These are phyloP conservation scores for Yamadazyma epiphylla DNA, from an alignment of 1,139 yeast genomes.

Conservation along the genomic window DNA sequence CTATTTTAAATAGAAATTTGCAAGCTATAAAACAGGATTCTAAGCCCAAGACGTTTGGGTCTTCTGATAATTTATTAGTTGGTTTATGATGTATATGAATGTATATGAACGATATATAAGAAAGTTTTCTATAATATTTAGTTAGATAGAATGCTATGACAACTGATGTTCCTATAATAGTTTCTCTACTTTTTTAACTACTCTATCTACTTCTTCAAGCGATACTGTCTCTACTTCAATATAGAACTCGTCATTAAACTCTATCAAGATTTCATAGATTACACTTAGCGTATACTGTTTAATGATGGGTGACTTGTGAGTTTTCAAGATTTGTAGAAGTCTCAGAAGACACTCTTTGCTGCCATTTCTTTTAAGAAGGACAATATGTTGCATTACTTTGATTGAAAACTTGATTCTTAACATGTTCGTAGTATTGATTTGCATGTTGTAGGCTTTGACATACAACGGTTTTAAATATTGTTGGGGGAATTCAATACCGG, in stretches of 20 bases:
- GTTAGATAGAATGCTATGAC: no score
- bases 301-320: conserved; percentile 26
- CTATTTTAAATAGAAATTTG: conserved; percentile 11
- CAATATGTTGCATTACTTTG: conserved; percentile 33
- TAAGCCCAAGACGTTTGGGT: conserved; percentile 10
- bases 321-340: conserved; percentile 25
- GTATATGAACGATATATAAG: no score
- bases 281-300: conserved; percentile 19
- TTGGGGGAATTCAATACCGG: conserved; percentile 16
- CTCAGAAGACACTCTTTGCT: no score
- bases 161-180: no score
- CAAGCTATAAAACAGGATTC: conserved; percentile 8
- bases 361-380: no score
- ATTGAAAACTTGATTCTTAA: conserved; percentile 30
- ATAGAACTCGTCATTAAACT: conserved; percentile 3
- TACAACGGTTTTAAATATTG: conserved; percentile 41
- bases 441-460: conserved; percentile 55
- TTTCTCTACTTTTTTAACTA: conserved; percentile 1
- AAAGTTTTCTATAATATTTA: no score
- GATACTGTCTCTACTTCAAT: no score
- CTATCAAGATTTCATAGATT: conserved; percentile 9
- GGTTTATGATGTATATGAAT: no score
- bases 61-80: conserved; percentile 26
- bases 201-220: no score
- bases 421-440: conserved; percentile 41